These are phyloP conservation scores for Sporothrix brunneoviolacea DNA, from an alignment of 2,329 filamentous ascomycete species.

Conservation along the genomic window DNA sequence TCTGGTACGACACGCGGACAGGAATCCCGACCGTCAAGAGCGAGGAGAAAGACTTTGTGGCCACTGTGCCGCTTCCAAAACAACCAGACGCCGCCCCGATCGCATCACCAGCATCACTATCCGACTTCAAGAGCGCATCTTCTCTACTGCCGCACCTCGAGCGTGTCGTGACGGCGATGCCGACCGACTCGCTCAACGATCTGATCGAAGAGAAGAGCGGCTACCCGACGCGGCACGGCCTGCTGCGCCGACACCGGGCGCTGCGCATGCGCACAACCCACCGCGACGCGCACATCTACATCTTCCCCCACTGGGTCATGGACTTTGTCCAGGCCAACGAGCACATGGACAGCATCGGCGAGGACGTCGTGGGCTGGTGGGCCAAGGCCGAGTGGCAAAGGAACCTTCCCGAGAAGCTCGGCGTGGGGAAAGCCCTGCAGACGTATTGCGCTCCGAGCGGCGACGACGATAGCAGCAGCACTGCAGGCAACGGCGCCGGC, in stretches of 20 bases:
- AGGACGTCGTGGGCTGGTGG: conserved; percentile 93
- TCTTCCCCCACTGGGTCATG: conserved; percentile 87
- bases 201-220: conserved; percentile 67
- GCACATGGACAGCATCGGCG: conserved; percentile 77
- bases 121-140: conserved; percentile 30
- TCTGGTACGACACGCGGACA: conserved; percentile 83
- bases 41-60: conserved; percentile 89
- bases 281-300: conserved; percentile 88
- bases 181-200: conserved; percentile 84
- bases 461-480: conserved; percentile 20
- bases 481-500: conserved; percentile 22
- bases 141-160: conserved; percentile 63
- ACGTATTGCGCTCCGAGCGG: conserved; percentile 23
- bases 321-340: conserved; percentile 76
- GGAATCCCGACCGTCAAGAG: conserved; percentile 68
- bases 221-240: conserved; percentile 66
- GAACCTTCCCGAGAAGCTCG: conserved; percentile 71
- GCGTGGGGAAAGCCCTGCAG: conserved; percentile 57
- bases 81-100: neutral
- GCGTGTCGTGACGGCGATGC: conserved; percentile 78
- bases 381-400: conserved; percentile 89
- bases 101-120: neutral
- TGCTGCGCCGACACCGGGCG: conserved; percentile 67
- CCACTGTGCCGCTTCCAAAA: conserved; percentile 56
- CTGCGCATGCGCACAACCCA: conserved; percentile 77